Evolutionary conservation across 129 eudicot genomes (phyloP), one percentile per base, ranked within the genome.

Genomic region (Tagetes patula): DNA sequence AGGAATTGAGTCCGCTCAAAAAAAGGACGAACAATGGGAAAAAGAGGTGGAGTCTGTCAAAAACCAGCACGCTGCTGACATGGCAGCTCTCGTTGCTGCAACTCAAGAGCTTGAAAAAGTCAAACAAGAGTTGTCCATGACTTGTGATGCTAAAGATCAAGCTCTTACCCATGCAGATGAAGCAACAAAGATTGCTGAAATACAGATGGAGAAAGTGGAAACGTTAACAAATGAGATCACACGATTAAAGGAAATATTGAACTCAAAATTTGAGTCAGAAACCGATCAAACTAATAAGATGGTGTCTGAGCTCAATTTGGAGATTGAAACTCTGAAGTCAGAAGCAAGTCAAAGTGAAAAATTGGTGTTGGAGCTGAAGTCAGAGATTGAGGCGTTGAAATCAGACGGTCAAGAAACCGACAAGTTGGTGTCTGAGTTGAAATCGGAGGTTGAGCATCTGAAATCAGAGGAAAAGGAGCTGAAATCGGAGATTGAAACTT

Each of bases 101-200:
- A 88, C 86, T 61, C 75, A 90, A 71, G 99, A 95, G 67, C 96
- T 95, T 83, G 91, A 95, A 80, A 88, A 82, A 78, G 83, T 80
- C 42, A 86, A 86, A 84, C 89, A 91, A 82, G 97, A 95, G 75
- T 73, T 95, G 62, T 79, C 88, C 47, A 85, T 83, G 94, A 85
- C 83, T 1, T 63, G 76, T 52, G 96, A 95, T 72, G 91, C 97
- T 2, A 95, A 95, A 73, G 84, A 88, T 70, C 91, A 86, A 80
- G 97, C 97, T 11, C 96, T 95, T 62, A 66, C 64, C 40, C 94
- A 95, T 71, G 97, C 97, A 49, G 99, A 95, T 41, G 99, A 95
- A 68, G 99, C 97, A 48, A 88, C 97, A 33, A 90, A 86, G 82
- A 78, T 86, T 75, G 99, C 99, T 3, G 97, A 95, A 79, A 83